Conservation (phyloP, 495 filamentous ascomycete species). For the Penicillium pancosmium region DNA sequence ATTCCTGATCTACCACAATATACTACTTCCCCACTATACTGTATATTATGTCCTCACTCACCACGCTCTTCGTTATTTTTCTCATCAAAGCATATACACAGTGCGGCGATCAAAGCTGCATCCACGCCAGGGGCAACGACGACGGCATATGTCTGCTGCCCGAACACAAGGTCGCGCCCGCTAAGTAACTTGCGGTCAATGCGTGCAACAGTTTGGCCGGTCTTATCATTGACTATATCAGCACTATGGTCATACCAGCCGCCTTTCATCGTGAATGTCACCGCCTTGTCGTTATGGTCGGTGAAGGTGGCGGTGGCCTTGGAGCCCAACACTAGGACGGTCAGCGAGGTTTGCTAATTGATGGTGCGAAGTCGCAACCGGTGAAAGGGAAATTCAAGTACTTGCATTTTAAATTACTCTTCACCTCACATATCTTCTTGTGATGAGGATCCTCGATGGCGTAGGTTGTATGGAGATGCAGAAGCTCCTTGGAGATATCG, state of each 20-base stretch:
- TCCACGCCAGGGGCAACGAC: constrained; percentile 63
- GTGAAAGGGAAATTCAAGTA: constrained; percentile 12
- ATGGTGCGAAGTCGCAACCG: not conserved
- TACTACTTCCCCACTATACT: no score
- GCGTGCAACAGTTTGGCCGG: constrained; percentile 47
- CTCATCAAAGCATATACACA: constrained; percentile 66
- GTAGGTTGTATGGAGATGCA: constrained; percentile 53
- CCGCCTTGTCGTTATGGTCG: constrained; percentile 16
- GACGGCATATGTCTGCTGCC: constrained; percentile 62
- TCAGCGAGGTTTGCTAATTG: not conserved
- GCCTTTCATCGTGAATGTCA: constrained; percentile 29
- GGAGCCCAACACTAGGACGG: constrained; percentile 29
- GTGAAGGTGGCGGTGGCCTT: constrained; percentile 36
- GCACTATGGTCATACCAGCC: constrained; percentile 32
- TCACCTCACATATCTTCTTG: constrained; percentile 53
- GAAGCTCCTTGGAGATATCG: constrained; percentile 53
- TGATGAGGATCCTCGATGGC: constrained; percentile 39
- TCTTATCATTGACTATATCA: constrained; percentile 41
- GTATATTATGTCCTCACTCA: not conserved
- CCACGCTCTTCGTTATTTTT: constrained; percentile 51
- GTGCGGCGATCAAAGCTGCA: constrained; percentile 58
- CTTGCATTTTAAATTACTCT: constrained; percentile 51
- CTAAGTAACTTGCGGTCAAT: constrained; percentile 59
- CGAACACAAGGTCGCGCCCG: constrained; percentile 53
- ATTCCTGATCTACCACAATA: no score